Percentiles rank a stretch among this genome's conserved stretches.
phyloP scores from a whole-genome alignment of 2,329 filamentous ascomycete species.

The Pezicula carpinea region DNA sequence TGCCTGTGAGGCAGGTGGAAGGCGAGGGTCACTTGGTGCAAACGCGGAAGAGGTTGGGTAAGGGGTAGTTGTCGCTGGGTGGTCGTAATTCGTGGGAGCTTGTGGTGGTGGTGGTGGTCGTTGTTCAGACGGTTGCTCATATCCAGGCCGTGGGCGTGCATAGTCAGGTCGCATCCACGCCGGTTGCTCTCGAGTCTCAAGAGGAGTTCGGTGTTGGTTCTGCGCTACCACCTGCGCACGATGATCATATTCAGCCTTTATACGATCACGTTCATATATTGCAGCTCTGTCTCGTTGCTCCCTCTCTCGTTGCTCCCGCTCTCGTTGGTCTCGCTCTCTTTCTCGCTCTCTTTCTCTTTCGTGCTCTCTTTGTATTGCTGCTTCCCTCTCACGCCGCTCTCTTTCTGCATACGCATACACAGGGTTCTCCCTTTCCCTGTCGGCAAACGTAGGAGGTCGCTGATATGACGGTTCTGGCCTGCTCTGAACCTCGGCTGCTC shows the following conservation, averaged over 20 bases:
- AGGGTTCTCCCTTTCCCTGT: conserved; percentile 26
- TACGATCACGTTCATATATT: conserved; percentile 14
- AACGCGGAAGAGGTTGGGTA: conserved; percentile 22
- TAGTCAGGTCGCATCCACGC: conserved; percentile 24
- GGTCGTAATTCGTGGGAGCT: conserved; percentile 20
- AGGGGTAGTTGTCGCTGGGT: conserved; percentile 18
- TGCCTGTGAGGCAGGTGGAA: conserved; percentile 31
- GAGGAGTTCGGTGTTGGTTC: conserved; percentile 17
- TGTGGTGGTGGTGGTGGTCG: conserved; percentile 11
- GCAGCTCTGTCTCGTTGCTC: conserved; percentile 35
- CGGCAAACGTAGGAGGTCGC: conserved; percentile 20
- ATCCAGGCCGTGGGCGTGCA: conserved; percentile 14
- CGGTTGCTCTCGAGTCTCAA: conserved; percentile 23
- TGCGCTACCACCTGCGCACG: conserved; percentile 1
- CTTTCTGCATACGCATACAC: conserved; percentile 50
- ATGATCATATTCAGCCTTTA: conserved; percentile 14
- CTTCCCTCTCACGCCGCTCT: conserved; percentile 27
- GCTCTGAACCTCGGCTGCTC: conserved; percentile 27
- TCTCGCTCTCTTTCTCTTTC: conserved; percentile 32
- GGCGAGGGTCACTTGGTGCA: conserved; percentile 20
- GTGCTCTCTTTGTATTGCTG: conserved; percentile 9
- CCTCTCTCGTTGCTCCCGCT: conserved; percentile 12
- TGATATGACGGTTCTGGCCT: conserved; percentile 30
- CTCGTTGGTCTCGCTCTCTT: no score
- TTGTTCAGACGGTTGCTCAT: conserved; percentile 11